phyloP scores from a whole-genome alignment of 78 protist genomes.

The Bodo saltans region DNA sequence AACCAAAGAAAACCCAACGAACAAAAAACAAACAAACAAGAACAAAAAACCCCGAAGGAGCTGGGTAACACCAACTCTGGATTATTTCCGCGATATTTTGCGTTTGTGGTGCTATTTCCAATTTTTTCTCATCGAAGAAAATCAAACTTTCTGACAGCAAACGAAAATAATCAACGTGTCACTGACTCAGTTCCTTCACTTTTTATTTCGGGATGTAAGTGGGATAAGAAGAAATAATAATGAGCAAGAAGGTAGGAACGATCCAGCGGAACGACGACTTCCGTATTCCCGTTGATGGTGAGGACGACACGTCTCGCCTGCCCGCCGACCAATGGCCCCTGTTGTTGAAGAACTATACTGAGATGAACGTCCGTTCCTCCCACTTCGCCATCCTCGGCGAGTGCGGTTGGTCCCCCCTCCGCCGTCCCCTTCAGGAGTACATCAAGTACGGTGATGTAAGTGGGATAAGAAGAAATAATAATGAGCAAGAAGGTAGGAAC shows the following conservation, averaged over 20 bases:
- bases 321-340: conserved; percentile 82
- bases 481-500: neutral
- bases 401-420: conserved; percentile 89
- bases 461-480: neutral
- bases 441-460: conserved; percentile 26
- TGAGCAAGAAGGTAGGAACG: neutral
- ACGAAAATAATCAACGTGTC: no score
- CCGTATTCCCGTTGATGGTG: conserved; percentile 10
- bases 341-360: conserved; percentile 88
- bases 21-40: no score
- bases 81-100: no score
- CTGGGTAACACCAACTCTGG: no score
- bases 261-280: conserved; percentile 16
- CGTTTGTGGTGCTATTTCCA: no score
- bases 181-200: no score
- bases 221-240: neutral
- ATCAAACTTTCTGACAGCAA: no score
- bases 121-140: no score
- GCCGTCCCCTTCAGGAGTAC: conserved; percentile 88
- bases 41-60: no score
- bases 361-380: conserved; percentile 84
- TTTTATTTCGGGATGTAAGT: neutral
- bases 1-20: no score
- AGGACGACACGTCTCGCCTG: conserved; percentile 29
- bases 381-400: conserved; percentile 94